phyloP scores from a whole-genome alignment of 2,329 filamentous ascomycete genomes.

The Aspergillus thermomutatus region DNA sequence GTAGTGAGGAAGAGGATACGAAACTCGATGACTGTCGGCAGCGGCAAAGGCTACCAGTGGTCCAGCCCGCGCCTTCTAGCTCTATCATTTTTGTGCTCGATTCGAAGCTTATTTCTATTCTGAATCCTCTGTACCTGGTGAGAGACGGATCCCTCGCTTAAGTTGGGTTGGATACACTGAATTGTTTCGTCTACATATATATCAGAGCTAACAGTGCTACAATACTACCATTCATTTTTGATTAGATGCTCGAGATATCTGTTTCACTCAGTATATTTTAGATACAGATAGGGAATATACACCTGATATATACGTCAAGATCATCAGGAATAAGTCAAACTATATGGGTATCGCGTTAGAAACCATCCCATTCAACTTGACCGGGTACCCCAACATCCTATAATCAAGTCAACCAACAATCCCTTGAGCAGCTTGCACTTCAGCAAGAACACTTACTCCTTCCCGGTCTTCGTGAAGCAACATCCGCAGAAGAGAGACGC shows the following conservation, averaged over 20 bases:
- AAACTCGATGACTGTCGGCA: too few species aligned
- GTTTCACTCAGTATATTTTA: neutral
- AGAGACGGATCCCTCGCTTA: too few species aligned
- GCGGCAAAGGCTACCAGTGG: too few species aligned
- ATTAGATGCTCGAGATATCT: neutral
- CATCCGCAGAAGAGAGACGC: slow-evolving; percentile 56
- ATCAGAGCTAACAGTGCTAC: neutral
- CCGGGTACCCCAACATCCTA: slow-evolving; percentile 52
- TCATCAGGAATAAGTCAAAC: neutral
- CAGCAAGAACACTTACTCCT: slow-evolving; percentile 42
- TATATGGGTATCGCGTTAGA: slow-evolving; percentile 46
- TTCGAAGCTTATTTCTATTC: too few species aligned
- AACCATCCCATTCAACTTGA: slow-evolving; percentile 50
- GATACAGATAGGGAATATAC: neutral
- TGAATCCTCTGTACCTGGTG: too few species aligned
- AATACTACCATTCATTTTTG: neutral
- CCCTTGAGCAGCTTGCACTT: neutral
- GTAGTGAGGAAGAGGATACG: too few species aligned
- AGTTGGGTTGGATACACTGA: too few species aligned
- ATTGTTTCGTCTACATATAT: too few species aligned
- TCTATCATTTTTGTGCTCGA: too few species aligned
- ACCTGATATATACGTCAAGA: neutral
- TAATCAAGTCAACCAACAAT: slow-evolving; percentile 15
- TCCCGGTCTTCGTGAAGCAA: slow-evolving; percentile 52
- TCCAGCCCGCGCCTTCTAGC: too few species aligned